A percentile compares a stretch with the other conserved stretches of the same genome.
Evolutionary conservation across 129 eudicot genomes (phyloP).

Genomic region (Ambrosia artemisiifolia): DNA sequence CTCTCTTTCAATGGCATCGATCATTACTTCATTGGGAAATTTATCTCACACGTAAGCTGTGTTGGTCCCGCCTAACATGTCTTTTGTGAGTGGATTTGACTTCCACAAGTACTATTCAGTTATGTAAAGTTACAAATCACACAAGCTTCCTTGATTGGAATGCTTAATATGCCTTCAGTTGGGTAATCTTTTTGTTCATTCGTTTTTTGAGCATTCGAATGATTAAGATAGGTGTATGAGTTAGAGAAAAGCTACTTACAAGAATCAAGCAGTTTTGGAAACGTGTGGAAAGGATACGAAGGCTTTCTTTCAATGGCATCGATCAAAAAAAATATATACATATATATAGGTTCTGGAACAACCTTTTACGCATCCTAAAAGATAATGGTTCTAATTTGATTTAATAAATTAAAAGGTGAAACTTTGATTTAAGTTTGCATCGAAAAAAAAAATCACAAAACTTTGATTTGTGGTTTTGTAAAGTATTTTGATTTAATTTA

Average conservation of each 20-base stretch:
- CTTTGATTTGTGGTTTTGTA: too few species aligned
- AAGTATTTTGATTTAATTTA: too few species aligned
- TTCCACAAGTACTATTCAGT: background rate
- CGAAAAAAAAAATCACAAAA: too few species aligned
- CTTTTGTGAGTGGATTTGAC: background rate
- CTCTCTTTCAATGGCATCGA: too few species aligned
- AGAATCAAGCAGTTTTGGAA: slow-evolving; percentile 86
- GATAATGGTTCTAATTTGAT: too few species aligned
- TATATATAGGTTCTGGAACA: too few species aligned
- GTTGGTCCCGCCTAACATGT: background rate
- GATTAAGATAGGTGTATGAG: slow-evolving; percentile 74
- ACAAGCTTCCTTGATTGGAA: background rate
- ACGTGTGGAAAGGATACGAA: slow-evolving; percentile 85
- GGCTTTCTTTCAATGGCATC: slow-evolving; percentile 91
- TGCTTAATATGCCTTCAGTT: slow-evolving; percentile 8
- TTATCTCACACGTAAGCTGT: background rate
- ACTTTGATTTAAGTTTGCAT: too few species aligned
- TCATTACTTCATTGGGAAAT: background rate
- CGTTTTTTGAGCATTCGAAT: slow-evolving; percentile 27
- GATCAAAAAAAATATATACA: too few species aligned
- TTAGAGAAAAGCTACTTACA: slow-evolving; percentile 94
- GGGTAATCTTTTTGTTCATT: background rate
- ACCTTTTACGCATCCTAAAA: too few species aligned
- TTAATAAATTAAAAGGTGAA: too few species aligned
- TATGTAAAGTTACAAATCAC: background rate